Evolutionary conservation across 345 rosid species (phyloP).

Genomic region (Microthlaspi erraticum): DNA sequence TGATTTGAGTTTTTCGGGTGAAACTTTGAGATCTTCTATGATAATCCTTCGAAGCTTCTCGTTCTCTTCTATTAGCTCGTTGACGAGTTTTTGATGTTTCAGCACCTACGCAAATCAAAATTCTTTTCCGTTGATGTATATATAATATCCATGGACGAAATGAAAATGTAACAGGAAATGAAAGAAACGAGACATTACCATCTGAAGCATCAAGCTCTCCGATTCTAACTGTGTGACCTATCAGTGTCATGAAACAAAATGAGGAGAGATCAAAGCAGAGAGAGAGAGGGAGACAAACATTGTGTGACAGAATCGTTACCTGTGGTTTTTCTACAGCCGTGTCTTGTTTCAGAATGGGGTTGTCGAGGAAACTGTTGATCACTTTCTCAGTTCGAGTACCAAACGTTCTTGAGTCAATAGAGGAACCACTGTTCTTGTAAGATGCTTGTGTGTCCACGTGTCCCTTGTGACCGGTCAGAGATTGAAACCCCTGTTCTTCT

Average conservation of each 20-base stretch:
- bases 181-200: constrained; percentile 59
- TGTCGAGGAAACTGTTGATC: constrained; percentile 66
- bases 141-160: constrained; percentile 2
- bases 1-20: constrained; percentile 65
- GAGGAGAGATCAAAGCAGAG: constrained; percentile 46
- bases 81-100: constrained; percentile 80
- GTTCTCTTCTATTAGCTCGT: constrained; percentile 80
- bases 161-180: constrained; percentile 19
- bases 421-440: constrained; percentile 13
- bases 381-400: constrained; percentile 84
- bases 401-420: constrained; percentile 47
- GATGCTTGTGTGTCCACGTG: constrained; percentile 37
- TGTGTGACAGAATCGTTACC: constrained; percentile 14
- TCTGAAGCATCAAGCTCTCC: constrained; percentile 81
- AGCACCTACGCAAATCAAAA: constrained; percentile 55
- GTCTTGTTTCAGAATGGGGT: constrained; percentile 61
- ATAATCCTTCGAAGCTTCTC: constrained; percentile 74
- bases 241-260: constrained; percentile 17
- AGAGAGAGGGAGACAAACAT: not conserved
- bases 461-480: constrained; percentile 49
- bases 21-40: constrained; percentile 75
- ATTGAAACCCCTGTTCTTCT: constrained; percentile 44
- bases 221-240: constrained; percentile 66
- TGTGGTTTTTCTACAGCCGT: constrained; percentile 46
- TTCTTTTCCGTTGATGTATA: not conserved